A percentile compares a stretch with the other conserved stretches of the same genome.
Evolutionary conservation across 805 yeast genomes (phyloP).

Genomic region (Metschnikowia continentalis): DNA sequence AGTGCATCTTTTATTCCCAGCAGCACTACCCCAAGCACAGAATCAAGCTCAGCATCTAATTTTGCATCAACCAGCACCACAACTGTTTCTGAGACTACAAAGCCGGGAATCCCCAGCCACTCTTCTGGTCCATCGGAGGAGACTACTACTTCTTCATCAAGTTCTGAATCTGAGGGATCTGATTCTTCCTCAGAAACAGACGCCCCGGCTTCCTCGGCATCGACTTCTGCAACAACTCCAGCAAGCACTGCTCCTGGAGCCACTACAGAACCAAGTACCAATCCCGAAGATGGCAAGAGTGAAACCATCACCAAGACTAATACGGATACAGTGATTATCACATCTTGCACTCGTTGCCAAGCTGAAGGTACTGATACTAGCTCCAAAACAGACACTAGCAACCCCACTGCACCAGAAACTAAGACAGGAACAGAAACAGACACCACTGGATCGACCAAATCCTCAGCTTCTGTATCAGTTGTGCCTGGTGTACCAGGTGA

Average conservation of each 20-base stretch:
- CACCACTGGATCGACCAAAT: background rate
- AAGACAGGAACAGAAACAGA: background rate
- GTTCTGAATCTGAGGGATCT: no score
- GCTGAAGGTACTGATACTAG: background rate
- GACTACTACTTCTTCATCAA: no score
- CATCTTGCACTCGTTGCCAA: background rate
- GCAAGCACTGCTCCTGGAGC: background rate
- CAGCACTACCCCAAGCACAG: background rate
- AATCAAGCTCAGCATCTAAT: background rate
- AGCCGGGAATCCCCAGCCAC: no score
- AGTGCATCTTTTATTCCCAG: background rate
- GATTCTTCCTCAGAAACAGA: no score
- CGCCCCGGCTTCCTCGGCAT: no score
- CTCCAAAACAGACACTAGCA: background rate
- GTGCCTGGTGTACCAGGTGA: background rate
- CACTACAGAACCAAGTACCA: background rate
- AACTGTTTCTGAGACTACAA: no score
- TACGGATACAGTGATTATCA: background rate
- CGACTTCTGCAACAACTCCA: background rate
- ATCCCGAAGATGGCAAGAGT: background rate
- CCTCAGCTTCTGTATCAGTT: background rate
- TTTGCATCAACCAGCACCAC: no score
- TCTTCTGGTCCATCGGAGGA: no score
- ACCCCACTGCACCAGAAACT: background rate
- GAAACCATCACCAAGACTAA: background rate